Percentiles rank a stretch among this genome's conserved stretches.
phyloP scores from a whole-genome alignment of 768 basidiomycete species.

The Kwoniella botswanensis region DNA sequence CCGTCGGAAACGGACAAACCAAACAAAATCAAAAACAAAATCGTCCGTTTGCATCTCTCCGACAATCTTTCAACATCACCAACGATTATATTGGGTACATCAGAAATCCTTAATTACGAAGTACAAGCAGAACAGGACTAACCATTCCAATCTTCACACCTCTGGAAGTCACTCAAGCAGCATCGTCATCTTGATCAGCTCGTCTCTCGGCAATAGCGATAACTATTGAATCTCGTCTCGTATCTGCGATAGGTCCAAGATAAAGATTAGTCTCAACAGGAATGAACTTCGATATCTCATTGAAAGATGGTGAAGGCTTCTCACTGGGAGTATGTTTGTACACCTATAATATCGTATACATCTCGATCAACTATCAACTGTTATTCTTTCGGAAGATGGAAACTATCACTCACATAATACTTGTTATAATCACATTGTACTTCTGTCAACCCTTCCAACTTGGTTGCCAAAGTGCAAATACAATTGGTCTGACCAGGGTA shows the following conservation, averaged over 20 bases:
- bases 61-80: no score
- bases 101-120: no score
- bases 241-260: not conserved
- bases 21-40: not conserved
- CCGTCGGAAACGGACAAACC: not conserved
- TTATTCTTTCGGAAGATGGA: no score
- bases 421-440: constrained; percentile 9
- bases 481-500: constrained; percentile 20
- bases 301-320: no score
- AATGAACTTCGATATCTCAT: no score
- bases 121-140: no score
- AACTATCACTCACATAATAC: constrained; percentile 15
- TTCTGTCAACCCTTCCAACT: not conserved
- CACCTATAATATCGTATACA: not conserved
- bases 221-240: constrained; percentile 3
- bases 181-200: not conserved
- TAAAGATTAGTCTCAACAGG: no score
- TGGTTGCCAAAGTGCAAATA: constrained; percentile 7
- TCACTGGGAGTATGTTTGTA: not conserved
- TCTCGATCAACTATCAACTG: not conserved
- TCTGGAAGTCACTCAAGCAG: not conserved
- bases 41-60: no score
- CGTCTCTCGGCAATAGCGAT: constrained; percentile 8
- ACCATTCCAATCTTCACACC: no score
- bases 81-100: no score